Evolutionary conservation across 768 basidiomycete species (phyloP).

Genomic region (Suillus discolor): DNA sequence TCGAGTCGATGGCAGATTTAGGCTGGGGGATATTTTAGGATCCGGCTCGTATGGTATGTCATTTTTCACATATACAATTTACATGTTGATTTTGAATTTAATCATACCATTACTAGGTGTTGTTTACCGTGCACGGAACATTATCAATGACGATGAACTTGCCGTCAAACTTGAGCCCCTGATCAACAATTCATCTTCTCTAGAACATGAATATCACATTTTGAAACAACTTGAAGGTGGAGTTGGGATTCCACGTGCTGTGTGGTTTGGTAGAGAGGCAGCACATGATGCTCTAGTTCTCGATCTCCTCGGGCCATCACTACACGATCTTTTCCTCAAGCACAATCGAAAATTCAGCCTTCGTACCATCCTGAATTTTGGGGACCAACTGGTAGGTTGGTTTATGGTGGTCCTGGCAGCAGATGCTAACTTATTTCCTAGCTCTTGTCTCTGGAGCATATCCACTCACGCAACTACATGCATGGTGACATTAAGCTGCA

Average conservation of each 20-base stretch:
- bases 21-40: not conserved
- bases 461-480: not conserved
- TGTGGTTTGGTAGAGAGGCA: slow-evolving; percentile 8
- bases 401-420: not conserved
- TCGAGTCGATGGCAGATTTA: not conserved
- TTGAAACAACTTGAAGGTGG: slow-evolving; percentile 3
- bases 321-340: slow-evolving; percentile 1
- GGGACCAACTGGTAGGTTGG: slow-evolving; percentile 8
- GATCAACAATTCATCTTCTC: not conserved
- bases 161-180: slow-evolving; percentile 10
- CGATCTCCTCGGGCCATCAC: slow-evolving; percentile 6
- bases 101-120: not conserved
- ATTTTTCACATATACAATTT: no score
- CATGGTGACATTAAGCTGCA: slow-evolving; percentile 6
- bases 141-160: not conserved
- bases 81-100: no score
- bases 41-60: not conserved
- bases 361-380: not conserved
- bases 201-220: slow-evolving; percentile 1
- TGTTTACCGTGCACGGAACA: not conserved
- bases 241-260: not conserved
- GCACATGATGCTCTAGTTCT: slow-evolving; percentile 5
- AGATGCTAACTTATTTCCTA: not conserved
- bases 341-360: slow-evolving; percentile 1
- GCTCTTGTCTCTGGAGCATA: not conserved